Evolutionary conservation across 192 early-diverging fungal species (phyloP).

Genomic region (Coemansia sp.): DNA sequence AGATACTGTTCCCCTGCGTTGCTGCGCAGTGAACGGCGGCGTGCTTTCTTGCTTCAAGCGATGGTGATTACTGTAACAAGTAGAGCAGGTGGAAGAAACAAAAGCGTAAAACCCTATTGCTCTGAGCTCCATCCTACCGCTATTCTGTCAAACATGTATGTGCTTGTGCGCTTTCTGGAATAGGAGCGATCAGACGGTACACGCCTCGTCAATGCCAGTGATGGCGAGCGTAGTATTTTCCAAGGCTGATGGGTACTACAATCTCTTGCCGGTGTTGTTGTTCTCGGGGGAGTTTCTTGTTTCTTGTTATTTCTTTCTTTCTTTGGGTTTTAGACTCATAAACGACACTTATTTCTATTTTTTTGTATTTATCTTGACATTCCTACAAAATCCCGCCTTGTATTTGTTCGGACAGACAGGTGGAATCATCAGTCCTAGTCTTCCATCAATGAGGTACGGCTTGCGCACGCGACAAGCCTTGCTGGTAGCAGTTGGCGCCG

Average conservation of each 20-base stretch:
- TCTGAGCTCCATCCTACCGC: too few species aligned
- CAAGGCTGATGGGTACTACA: too few species aligned
- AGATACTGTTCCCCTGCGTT: not conserved
- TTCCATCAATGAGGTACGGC: conserved; percentile 28
- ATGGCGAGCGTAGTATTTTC: too few species aligned
- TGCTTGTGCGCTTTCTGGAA: too few species aligned
- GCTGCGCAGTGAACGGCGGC: not conserved
- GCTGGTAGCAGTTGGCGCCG: conserved; percentile 45
- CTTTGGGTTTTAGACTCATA: not conserved
- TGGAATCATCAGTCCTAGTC: not conserved
- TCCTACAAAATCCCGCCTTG: not conserved
- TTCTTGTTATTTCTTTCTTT: not conserved
- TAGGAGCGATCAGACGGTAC: too few species aligned
- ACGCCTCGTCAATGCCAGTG: too few species aligned
- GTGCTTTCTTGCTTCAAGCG: not conserved
- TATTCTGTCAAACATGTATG: too few species aligned
- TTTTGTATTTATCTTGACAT: not conserved
- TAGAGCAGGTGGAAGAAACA: not conserved
- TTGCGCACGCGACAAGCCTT: conserved; percentile 46
- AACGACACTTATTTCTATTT: not conserved
- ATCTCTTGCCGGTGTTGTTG: too few species aligned
- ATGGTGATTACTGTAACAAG: not conserved
- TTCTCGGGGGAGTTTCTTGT: too few species aligned
- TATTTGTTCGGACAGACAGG: not conserved
- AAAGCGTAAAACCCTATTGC: not conserved